Percentiles rank a stretch among this genome's conserved stretches.
Conservation (phyloP, 306 rosid species). For the Astragalus membranaceus region DNA sequence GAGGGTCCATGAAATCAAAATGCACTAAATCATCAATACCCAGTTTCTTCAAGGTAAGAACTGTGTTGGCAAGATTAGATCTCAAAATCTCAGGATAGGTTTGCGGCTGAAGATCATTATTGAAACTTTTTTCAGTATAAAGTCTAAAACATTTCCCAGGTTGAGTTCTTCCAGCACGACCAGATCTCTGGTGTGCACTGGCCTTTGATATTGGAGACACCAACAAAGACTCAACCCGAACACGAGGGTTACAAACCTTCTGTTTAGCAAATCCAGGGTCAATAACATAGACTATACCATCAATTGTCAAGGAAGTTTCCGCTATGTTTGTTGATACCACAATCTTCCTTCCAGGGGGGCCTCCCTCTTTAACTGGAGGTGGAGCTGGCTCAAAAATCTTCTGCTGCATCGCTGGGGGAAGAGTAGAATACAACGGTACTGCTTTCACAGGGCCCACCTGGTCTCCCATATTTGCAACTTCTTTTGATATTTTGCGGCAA, state of each 20-base stretch:
- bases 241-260: slow-evolving; percentile 82
- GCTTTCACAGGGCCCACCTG: slow-evolving; percentile 94
- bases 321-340: slow-evolving; percentile 93
- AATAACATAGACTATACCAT: slow-evolving; percentile 93
- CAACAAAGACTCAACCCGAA: slow-evolving; percentile 84
- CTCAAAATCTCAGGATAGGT: slow-evolving; percentile 91
- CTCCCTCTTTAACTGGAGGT: slow-evolving; percentile 69
- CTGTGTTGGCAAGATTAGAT: slow-evolving; percentile 94
- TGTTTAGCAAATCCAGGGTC: slow-evolving; percentile 97
- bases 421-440: slow-evolving; percentile 90
- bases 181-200: slow-evolving; percentile 96
- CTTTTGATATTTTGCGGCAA: slow-evolving; percentile 79
- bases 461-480: slow-evolving; percentile 69
- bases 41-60: slow-evolving; percentile 83
- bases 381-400: slow-evolving; percentile 91
- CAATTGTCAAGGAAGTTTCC: slow-evolving; percentile 93
- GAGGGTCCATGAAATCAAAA: slow-evolving; percentile 98
- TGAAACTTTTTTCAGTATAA: slow-evolving; percentile 85
- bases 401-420: slow-evolving; percentile 96
- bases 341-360: slow-evolving; percentile 93
- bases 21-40: slow-evolving; percentile 96
- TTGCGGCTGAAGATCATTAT: slow-evolving; percentile 86
- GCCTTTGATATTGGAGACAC: slow-evolving; percentile 95
- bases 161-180: slow-evolving; percentile 97
- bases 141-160: slow-evolving; percentile 96